These are phyloP conservation scores for Warburgia ugandensis DNA, from an alignment of 164 flowering plant genomes.

Conservation along the genomic window DNA sequence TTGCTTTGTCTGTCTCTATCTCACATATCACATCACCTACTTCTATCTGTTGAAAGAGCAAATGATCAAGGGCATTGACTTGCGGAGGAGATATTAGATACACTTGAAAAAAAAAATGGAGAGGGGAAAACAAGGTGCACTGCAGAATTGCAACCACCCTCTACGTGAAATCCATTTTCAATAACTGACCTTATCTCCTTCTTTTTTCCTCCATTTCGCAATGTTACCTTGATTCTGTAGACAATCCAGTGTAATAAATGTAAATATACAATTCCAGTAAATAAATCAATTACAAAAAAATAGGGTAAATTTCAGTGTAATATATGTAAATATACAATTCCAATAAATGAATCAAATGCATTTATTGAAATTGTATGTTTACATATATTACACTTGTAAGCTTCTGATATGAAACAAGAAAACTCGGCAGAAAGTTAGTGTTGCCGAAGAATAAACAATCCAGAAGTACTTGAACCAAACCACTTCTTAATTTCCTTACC, in stretches of 20 bases:
- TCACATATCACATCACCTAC: conserved; percentile 90
- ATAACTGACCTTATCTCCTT: conserved; percentile 78
- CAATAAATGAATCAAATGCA: background rate
- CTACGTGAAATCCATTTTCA: no score
- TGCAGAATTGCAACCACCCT: background rate
- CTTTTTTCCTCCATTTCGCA: conserved; percentile 78
- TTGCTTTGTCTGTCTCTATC: conserved; percentile 97
- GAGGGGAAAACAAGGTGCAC: background rate
- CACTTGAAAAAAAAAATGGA: background rate
- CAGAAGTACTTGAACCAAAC: background rate
- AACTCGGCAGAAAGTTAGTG: background rate
- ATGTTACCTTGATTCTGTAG: conserved; percentile 89
- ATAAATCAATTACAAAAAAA: background rate
- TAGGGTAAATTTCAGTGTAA: background rate
- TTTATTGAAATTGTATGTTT: background rate
- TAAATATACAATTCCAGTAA: background rate
- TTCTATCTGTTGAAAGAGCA: conserved; percentile 48
- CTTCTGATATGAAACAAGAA: conserved; percentile 1
- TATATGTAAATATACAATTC: background rate
- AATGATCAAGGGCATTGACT: background rate
- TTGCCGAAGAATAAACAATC: background rate
- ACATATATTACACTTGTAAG: conserved; percentile 9
- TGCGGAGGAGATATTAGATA: background rate
- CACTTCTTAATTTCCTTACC: conserved; percentile 35
- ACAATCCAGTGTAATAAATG: conserved; percentile 4